A percentile compares a stretch with the other conserved stretches of the same genome.
Conservation (phyloP, 2,329 filamentous ascomycete genomes). For the Penicillium nordicum region DNA sequence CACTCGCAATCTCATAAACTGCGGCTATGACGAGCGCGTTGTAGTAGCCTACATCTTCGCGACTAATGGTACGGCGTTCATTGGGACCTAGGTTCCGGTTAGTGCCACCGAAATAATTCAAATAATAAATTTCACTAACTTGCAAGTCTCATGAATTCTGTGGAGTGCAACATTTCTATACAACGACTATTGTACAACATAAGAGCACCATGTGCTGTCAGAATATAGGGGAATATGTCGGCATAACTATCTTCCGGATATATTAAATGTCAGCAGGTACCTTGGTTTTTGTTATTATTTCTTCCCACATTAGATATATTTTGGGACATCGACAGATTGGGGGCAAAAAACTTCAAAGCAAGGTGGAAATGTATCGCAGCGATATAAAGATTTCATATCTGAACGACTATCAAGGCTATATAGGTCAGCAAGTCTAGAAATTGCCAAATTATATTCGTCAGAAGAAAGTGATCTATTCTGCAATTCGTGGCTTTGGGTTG, state of each 20-base stretch:
- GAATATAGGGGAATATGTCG: neutral
- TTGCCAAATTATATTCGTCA: no score
- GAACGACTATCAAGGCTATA: no score
- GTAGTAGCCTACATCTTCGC: conserved; percentile 43
- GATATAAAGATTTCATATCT: neutral
- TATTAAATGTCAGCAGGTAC: no score
- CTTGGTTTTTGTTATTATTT: no score
- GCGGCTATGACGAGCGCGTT: conserved; percentile 39
- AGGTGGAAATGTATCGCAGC: neutral
- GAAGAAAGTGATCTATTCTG: no score
- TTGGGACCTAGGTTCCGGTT: conserved; percentile 32
- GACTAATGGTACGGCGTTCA: conserved; percentile 42
- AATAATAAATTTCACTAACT: neutral
- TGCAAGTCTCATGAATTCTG: conserved; percentile 2
- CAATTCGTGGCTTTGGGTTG: no score
- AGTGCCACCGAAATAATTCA: neutral
- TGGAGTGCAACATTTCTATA: neutral
- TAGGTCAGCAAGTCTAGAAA: no score
- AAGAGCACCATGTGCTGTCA: neutral
- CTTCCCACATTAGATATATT: neutral
- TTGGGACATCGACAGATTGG: neutral
- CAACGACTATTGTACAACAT: neutral
- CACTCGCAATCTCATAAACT: conserved; percentile 29
- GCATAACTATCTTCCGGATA: neutral
- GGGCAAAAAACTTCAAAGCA: neutral